Conservation (phyloP, 306 rosid genomes). For the Sesbania bispinosa region DNA sequence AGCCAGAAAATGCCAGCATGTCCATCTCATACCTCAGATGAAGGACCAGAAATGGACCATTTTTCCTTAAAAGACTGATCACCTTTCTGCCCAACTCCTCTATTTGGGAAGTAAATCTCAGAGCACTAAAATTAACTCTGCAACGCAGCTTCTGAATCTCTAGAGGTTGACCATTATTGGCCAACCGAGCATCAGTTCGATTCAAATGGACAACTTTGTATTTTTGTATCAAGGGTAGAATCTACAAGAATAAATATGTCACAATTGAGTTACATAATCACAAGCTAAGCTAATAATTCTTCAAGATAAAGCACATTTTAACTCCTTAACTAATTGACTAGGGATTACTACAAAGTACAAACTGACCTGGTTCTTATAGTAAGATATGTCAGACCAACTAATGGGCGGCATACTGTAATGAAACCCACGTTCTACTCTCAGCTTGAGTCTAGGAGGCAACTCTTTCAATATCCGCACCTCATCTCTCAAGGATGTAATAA, state of each 20-base stretch:
- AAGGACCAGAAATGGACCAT: constrained; percentile 89
- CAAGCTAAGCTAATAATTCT: not conserved
- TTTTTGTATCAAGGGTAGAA: constrained; percentile 85
- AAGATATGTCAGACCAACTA: constrained; percentile 96
- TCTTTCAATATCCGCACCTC: constrained; percentile 94
- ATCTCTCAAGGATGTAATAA: constrained; percentile 91
- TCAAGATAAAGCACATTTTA: constrained; percentile 1
- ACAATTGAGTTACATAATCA: not conserved
- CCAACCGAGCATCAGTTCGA: constrained; percentile 92
- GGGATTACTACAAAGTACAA: not conserved
- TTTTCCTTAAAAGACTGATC: constrained; percentile 67
- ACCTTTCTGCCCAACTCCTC: constrained; percentile 93
- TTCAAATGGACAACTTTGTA: constrained; percentile 91
- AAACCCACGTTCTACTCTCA: constrained; percentile 64
- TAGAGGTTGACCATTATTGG: constrained; percentile 84
- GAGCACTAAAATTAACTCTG: constrained; percentile 86
- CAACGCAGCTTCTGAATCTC: constrained; percentile 93
- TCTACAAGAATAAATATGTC: constrained; percentile 39
- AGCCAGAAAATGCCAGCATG: constrained; percentile 99
- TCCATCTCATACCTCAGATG: constrained; percentile 99
- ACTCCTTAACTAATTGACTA: not conserved
- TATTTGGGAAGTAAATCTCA: constrained; percentile 91
- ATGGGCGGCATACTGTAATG: constrained; percentile 89
- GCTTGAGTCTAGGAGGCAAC: constrained; percentile 89
- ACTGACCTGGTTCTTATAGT: constrained; percentile 82